phyloP scores from a whole-genome alignment of 1,284 basidiomycete species.

The Exobasidium rhododendri region DNA sequence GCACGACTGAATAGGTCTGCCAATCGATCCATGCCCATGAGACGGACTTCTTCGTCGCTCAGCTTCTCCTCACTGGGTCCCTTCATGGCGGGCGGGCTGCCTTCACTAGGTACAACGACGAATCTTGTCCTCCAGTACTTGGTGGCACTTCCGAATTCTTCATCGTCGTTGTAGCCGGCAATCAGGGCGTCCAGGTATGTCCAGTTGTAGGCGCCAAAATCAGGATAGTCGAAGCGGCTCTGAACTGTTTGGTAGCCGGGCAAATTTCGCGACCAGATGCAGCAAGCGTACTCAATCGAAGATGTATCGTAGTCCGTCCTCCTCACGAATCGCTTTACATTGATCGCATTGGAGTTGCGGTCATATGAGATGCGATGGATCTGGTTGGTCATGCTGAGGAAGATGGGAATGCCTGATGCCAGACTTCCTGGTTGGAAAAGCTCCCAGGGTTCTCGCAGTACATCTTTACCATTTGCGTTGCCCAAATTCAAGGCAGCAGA shows the following conservation, averaged over 20 bases:
- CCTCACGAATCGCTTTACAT: constrained; percentile 81
- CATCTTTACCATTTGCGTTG: constrained; percentile 4
- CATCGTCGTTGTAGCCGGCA: constrained; percentile 49
- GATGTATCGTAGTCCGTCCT: constrained; percentile 64
- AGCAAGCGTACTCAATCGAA: constrained; percentile 74
- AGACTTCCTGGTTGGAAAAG: constrained; percentile 51
- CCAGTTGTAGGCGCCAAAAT: constrained; percentile 62
- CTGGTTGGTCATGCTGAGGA: constrained; percentile 89
- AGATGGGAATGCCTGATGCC: constrained; percentile 64
- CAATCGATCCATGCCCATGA: constrained; percentile 85
- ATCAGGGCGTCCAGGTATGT: constrained; percentile 56
- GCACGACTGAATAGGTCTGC: constrained; percentile 69
- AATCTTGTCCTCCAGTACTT: constrained; percentile 91
- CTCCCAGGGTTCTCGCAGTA: constrained; percentile 47
- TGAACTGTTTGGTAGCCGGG: constrained; percentile 77
- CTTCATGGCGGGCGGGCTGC: constrained; percentile 62
- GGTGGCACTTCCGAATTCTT: constrained; percentile 46
- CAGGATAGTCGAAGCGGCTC: constrained; percentile 74
- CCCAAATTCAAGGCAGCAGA: neutral
- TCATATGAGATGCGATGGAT: constrained; percentile 85
- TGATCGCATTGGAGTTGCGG: constrained; percentile 73
- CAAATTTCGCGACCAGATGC: constrained; percentile 88
- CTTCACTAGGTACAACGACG: constrained; percentile 80
- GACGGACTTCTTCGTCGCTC: constrained; percentile 79
- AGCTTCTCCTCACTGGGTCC: constrained; percentile 47